These are phyloP conservation scores for Waltiozyma solani DNA, from an alignment of 1,139 yeast genomes.

Conservation along the genomic window DNA sequence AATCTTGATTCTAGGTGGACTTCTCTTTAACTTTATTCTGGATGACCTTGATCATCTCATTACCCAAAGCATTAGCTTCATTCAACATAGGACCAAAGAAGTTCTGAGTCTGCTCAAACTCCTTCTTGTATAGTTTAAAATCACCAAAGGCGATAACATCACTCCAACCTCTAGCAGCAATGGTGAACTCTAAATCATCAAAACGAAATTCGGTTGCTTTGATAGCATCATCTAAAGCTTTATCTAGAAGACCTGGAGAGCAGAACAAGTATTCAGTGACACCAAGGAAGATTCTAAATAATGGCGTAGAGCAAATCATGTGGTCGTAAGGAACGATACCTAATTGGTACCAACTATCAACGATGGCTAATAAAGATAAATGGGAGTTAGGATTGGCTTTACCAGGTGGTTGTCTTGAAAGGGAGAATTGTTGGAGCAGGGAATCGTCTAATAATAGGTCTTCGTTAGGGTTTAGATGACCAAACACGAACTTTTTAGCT, in stretches of 20 bases:
- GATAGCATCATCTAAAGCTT: constrained; percentile 65
- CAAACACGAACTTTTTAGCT: constrained; percentile 73
- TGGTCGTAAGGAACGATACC: constrained; percentile 92
- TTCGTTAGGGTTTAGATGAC: constrained; percentile 43
- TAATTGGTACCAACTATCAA: constrained; percentile 83
- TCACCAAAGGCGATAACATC: constrained; percentile 70
- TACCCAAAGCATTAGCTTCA: constrained; percentile 86
- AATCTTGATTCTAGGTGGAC: too few species aligned
- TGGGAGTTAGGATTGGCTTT: constrained; percentile 77
- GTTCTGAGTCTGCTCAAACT: constrained; percentile 69
- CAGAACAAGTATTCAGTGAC: constrained; percentile 89
- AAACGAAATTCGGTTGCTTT: constrained; percentile 60
- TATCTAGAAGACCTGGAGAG: constrained; percentile 71
- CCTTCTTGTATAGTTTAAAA: constrained; percentile 57
- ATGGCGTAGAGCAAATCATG: constrained; percentile 91
- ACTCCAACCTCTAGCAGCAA: constrained; percentile 82
- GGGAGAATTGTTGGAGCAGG: constrained; percentile 67
- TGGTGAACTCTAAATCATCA: constrained; percentile 80
- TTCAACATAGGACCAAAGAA: constrained; percentile 82
- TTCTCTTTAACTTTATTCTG: constrained; percentile 19
- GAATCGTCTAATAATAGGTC: constrained; percentile 69
- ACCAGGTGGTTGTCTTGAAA: constrained; percentile 62
- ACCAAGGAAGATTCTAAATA: constrained; percentile 85
- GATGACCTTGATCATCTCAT: constrained; percentile 91
- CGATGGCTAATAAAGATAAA: constrained; percentile 77